Percentiles rank a stretch among this genome's conserved stretches.
Conservation (phyloP, 345 rosid species). For the Lagerstroemia speciosa region DNA sequence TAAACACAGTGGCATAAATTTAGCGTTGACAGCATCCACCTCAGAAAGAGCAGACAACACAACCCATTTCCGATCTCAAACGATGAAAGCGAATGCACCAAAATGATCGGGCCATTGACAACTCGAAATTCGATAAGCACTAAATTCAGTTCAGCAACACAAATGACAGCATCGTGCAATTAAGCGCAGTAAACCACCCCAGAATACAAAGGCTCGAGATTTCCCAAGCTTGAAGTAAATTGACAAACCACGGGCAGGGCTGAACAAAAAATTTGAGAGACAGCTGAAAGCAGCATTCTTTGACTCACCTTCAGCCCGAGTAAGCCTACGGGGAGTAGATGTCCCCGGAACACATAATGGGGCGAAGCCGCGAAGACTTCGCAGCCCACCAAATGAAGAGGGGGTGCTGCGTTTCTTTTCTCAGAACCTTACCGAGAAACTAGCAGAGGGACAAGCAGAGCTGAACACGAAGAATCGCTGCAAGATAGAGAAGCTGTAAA, state of each 20-base stretch:
- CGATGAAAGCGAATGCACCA: background rate
- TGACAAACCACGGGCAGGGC: background rate
- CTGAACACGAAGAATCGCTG: background rate
- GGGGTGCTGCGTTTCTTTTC: background rate
- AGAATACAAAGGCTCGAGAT: background rate
- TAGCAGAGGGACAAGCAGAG: background rate
- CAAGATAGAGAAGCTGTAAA: background rate
- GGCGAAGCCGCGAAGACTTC: background rate
- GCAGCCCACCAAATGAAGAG: background rate
- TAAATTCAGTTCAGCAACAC: background rate
- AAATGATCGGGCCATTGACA: conserved; percentile 4
- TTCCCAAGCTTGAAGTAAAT: background rate
- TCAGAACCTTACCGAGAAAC: conserved; percentile 1
- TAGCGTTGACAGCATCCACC: background rate
- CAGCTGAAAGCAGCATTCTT: conserved; percentile 1
- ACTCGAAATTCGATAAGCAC: background rate
- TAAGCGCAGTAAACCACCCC: background rate
- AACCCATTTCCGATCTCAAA: background rate
- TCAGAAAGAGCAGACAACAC: too few species aligned
- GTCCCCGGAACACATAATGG: background rate
- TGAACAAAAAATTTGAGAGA: background rate
- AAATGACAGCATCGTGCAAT: background rate
- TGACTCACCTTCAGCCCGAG: background rate
- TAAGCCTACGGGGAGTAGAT: background rate
- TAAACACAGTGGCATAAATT: background rate